Base-by-base conservation (phyloP, 441 rosid genomes). In the Arabidopsis hybrid region DNA sequence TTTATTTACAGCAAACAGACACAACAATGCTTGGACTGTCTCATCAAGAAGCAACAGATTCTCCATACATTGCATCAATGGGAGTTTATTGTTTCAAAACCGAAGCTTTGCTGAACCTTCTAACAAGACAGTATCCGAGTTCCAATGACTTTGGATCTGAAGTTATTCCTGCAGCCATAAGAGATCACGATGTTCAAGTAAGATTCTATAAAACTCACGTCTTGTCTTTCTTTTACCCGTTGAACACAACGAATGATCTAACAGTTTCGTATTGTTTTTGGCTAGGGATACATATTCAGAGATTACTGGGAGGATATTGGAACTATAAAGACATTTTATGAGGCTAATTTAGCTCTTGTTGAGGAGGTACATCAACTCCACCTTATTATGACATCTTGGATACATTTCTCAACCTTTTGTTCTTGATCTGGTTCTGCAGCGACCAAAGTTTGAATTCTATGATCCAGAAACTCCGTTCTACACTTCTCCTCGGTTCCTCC, bases 121-220 rank as follows among this genome's bases (percentile, higher is more conserved):
- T 93, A 72, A 90, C 87, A 73, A 69, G 85, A 87, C 81, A 86
- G 69, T 95, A 79, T 83, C 99, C 96, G 18, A 87, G 84, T 62
- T 79, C 93, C 59, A 87, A 93, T 75, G 98, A 93, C 85, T 95
- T 93, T 65, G 98, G 98, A 26, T 95, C 98, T 51, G 99, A 95
- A 77, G 76, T 93, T 68, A 93, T 95, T 68, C 99, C 98, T 65
- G 92, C 97, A 32, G 91, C 99, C 36, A 89, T 95, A 35, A 79
- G 43, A 83, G 99, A 93, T 75, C 87, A 87, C 43, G 73, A 87
- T 80, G 95, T 93, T 74, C 93, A 88, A 71, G 99, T 91, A 83
- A 56, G 65, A 36, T 45, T 45, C 5, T 45, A 45, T 10, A 45
- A 55, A 13, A 43, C 34, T 40, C 5, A 4, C 17, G 29, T 17